These are phyloP conservation scores for Saraca asoca DNA, from an alignment of 331 rosid genomes.

Conservation along the genomic window DNA sequence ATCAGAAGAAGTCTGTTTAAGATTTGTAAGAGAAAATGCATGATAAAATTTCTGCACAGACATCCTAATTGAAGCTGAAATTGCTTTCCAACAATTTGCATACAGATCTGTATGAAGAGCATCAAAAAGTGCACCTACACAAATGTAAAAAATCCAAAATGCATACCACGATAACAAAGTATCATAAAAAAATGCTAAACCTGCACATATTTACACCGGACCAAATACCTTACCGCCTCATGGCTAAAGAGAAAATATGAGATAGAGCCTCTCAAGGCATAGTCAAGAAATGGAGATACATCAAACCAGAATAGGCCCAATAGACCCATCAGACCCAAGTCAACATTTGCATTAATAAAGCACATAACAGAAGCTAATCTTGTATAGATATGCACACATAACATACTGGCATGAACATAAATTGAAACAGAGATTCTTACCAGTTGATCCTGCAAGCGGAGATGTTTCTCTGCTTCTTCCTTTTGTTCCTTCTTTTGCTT, in stretches of 20 bases:
- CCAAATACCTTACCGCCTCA: neutral
- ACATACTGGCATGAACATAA: neutral
- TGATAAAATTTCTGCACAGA: conserved; percentile 17
- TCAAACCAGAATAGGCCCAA: neutral
- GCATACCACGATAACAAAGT: neutral
- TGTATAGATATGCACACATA: neutral
- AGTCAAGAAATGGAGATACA: neutral
- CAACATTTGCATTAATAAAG: neutral
- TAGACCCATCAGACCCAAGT: neutral
- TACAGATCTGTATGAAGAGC: neutral
- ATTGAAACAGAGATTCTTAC: conserved; percentile 42
- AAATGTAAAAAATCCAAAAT: neutral
- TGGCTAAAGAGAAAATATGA: neutral
- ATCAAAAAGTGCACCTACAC: neutral
- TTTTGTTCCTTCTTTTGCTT: conserved; percentile 94
- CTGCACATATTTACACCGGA: too few relatives aligned
- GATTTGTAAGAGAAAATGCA: conserved; percentile 9
- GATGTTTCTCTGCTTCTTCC: conserved; percentile 95
- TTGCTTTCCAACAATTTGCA: neutral
- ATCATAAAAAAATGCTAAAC: neutral
- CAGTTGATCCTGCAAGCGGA: conserved; percentile 80
- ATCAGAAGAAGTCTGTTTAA: neutral
- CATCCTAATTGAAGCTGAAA: conserved; percentile 1
- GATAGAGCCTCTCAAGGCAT: conserved; percentile 2
- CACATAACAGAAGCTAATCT: neutral